Evolutionary conservation across 306 rosid species (phyloP).

Genomic region (Castanospermum australe): DNA sequence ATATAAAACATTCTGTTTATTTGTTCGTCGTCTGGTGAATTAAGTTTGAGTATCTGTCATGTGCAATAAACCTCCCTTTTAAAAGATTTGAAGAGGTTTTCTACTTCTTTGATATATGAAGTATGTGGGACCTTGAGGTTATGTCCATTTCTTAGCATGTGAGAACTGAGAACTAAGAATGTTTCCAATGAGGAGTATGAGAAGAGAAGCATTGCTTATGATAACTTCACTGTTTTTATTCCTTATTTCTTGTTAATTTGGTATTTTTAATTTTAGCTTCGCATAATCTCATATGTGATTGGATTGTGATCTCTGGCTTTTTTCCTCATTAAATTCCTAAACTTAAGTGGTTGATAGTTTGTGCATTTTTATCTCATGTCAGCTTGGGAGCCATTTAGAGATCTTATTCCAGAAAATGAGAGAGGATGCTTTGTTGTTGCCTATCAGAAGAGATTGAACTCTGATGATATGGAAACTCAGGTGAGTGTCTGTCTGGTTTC

Average conservation of each 20-base stretch:
- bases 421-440: conserved; percentile 75
- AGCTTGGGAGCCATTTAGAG: conserved; percentile 96
- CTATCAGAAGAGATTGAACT: conserved; percentile 81
- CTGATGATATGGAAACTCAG: conserved; percentile 71
- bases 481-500: conserved; percentile 47
- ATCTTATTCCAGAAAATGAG: conserved; percentile 84
- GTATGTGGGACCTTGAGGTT: conserved; percentile 2
- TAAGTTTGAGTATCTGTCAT: conserved; percentile 4
- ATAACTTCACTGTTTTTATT: neutral
- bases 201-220: neutral
- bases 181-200: neutral
- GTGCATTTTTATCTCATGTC: conserved; percentile 23
- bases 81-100: neutral
- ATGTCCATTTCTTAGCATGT: conserved; percentile 8
- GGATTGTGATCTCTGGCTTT: conserved; percentile 18
- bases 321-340: neutral
- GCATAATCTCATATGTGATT: conserved; percentile 22
- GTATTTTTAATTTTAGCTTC: neutral
- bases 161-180: neutral
- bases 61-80: conserved; percentile 4
- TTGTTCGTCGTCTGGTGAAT: conserved; percentile 15
- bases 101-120: conserved; percentile 3
- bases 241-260: neutral
- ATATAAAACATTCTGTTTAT: conserved; percentile 19
- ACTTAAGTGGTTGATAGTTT: conserved; percentile 26